phyloP scores from a whole-genome alignment of 176 grass and related monocot genomes.

The Elaeis guineensis region DNA sequence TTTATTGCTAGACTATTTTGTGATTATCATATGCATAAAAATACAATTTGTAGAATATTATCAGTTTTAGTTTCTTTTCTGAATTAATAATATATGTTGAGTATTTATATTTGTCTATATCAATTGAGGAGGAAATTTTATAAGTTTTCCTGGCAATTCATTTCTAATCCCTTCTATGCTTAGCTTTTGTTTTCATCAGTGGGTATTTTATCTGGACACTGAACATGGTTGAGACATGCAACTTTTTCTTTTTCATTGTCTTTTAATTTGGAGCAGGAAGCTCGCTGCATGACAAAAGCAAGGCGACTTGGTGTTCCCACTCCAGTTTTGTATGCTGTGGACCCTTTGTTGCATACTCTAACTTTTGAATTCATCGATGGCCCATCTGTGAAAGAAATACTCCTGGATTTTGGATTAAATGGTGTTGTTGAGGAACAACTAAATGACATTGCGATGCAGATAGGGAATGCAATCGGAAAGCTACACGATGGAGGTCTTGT shows the following conservation, averaged over 20 bases:
- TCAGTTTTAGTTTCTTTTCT: no score
- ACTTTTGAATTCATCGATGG: slow-evolving; percentile 87
- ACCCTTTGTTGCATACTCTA: slow-evolving; percentile 66
- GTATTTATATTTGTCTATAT: no score
- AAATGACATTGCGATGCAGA: slow-evolving; percentile 67
- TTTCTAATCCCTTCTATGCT: no score
- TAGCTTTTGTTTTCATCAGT: no score
- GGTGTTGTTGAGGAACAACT: slow-evolving; percentile 54
- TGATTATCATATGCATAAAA: no score
- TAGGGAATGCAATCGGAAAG: slow-evolving; percentile 79
- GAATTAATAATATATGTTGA: no score
- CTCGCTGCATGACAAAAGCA: slow-evolving; percentile 95
- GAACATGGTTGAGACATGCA: no score
- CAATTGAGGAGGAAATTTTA: no score
- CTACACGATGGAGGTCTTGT: slow-evolving; percentile 87
- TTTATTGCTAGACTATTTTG: no score
- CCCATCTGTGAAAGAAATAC: slow-evolving; percentile 70
- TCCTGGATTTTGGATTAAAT: slow-evolving; percentile 70
- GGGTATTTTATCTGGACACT: no score
- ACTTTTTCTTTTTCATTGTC: slow-evolving; percentile 11
- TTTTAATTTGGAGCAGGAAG: slow-evolving; percentile 46
- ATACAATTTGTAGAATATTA: no score
- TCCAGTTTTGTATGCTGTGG: slow-evolving; percentile 76
- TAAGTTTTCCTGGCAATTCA: no score
- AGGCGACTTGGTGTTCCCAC: slow-evolving; percentile 82